Percentiles rank a stretch among this genome's conserved stretches.
These are phyloP conservation scores for Cyclotella choctawhatcheeana DNA, from an alignment of 108 stramenopile species.

Conservation along the genomic window DNA sequence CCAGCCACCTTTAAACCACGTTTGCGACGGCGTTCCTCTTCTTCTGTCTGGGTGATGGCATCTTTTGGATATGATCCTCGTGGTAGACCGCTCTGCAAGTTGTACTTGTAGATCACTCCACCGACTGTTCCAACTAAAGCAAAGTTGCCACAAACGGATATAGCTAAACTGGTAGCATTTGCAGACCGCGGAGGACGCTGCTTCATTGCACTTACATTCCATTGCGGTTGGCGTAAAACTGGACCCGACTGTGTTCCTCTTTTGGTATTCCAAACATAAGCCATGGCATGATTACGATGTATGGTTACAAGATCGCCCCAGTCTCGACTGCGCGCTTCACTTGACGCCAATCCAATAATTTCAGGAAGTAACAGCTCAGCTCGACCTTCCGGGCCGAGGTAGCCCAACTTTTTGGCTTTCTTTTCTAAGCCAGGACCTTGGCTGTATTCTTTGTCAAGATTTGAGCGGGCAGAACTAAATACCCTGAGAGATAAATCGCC, in stretches of 20 bases:
- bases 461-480: slow-evolving; percentile 82
- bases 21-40: slow-evolving; percentile 36
- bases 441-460: slow-evolving; percentile 85
- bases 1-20: slow-evolving; percentile 53
- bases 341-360: slow-evolving; percentile 64
- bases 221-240: slow-evolving; percentile 72
- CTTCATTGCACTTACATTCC: slow-evolving; percentile 90
- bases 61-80: slow-evolving; percentile 85
- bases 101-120: slow-evolving; percentile 94
- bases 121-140: slow-evolving; percentile 93
- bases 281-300: slow-evolving; percentile 83
- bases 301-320: slow-evolving; percentile 93
- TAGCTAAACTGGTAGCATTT: slow-evolving; percentile 79
- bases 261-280: slow-evolving; percentile 87
- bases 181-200: slow-evolving; percentile 60
- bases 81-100: slow-evolving; percentile 90
- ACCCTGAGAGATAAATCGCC: slow-evolving; percentile 74
- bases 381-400: slow-evolving; percentile 53
- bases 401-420: slow-evolving; percentile 67
- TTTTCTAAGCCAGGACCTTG: slow-evolving; percentile 85
- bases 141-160: slow-evolving; percentile 88
- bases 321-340: slow-evolving; percentile 71
- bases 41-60: slow-evolving; percentile 24
- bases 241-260: slow-evolving; percentile 83
- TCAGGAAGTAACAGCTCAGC: slow-evolving; percentile 76